phyloP scores from a whole-genome alignment of 148 eudicot species.

The Cornus suecica region DNA sequence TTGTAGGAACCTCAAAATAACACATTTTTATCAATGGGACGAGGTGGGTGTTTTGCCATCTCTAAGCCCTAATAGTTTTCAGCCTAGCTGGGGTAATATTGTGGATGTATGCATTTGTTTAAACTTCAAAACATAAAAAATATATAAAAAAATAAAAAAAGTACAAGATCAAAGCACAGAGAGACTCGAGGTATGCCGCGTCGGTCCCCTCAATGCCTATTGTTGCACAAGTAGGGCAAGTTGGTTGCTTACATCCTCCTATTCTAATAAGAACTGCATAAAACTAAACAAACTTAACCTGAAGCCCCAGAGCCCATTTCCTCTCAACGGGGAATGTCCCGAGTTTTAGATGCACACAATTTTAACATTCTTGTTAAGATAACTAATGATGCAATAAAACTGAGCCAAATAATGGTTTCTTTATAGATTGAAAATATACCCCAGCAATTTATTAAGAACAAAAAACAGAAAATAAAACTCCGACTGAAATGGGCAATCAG shows the following conservation, averaged over 20 bases:
- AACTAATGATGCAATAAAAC: background rate
- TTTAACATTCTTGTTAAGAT: constrained; percentile 36
- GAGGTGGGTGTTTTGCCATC: too few relatives aligned
- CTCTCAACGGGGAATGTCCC: constrained; percentile 69
- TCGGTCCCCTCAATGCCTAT: too few relatives aligned
- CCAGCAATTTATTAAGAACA: background rate
- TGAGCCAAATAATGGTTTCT: background rate
- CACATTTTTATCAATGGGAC: too few relatives aligned
- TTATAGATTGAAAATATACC: background rate
- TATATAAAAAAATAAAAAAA: too few relatives aligned
- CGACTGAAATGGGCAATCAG: background rate
- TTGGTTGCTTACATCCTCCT: background rate
- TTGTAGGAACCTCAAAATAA: too few relatives aligned
- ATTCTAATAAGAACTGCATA: background rate
- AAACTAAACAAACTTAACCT: constrained; percentile 43
- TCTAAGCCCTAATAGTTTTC: too few relatives aligned
- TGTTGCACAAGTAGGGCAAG: background rate
- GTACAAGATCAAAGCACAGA: too few relatives aligned
- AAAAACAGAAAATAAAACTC: constrained; percentile 1
- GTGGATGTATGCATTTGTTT: too few relatives aligned
- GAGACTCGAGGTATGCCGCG: too few relatives aligned
- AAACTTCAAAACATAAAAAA: too few relatives aligned
- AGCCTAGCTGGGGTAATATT: too few relatives aligned
- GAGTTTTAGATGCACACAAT: too few relatives aligned
- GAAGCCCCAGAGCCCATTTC: constrained; percentile 99